Percentiles rank a stretch among this genome's conserved stretches.
Evolutionary conservation across 2,329 filamentous ascomycete genomes (phyloP).

Genomic region (Phyllosticta citrichinensis): DNA sequence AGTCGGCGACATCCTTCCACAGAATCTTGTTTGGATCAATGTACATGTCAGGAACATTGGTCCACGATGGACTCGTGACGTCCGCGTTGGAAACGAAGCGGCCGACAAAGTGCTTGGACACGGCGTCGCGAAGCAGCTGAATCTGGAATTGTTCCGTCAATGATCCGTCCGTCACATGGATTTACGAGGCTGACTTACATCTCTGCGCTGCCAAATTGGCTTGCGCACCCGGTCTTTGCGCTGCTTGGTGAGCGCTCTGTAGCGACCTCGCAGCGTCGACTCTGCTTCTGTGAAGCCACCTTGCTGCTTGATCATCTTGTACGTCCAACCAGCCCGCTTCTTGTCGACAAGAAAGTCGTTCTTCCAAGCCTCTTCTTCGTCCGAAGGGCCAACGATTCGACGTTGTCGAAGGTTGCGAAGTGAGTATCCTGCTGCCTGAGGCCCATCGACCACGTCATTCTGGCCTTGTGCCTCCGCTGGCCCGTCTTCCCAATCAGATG

Average conservation of each 20-base stretch:
- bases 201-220: constrained; percentile 52
- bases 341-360: constrained; percentile 39
- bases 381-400: neutral
- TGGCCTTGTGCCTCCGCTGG: neutral
- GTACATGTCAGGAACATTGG: constrained; percentile 1
- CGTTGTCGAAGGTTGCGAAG: neutral
- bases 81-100: constrained; percentile 11
- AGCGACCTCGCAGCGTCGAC: constrained; percentile 61
- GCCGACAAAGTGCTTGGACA: neutral
- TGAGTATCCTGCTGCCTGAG: neutral
- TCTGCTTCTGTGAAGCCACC: constrained; percentile 55
- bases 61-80: neutral
- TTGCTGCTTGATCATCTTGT: constrained; percentile 50
- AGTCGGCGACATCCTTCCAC: constrained; percentile 50
- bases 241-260: constrained; percentile 54
- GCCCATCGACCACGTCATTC: neutral
- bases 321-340: constrained; percentile 50
- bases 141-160: neutral
- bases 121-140: constrained; percentile 6
- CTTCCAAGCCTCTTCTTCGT: constrained; percentile 7
- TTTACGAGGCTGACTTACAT: constrained; percentile 45
- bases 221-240: constrained; percentile 53
- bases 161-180: neutral
- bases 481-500: neutral
- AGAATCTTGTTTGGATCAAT: constrained; percentile 34